phyloP scores from a whole-genome alignment of 129 eudicot species.

The Oenanthe sinensis region DNA sequence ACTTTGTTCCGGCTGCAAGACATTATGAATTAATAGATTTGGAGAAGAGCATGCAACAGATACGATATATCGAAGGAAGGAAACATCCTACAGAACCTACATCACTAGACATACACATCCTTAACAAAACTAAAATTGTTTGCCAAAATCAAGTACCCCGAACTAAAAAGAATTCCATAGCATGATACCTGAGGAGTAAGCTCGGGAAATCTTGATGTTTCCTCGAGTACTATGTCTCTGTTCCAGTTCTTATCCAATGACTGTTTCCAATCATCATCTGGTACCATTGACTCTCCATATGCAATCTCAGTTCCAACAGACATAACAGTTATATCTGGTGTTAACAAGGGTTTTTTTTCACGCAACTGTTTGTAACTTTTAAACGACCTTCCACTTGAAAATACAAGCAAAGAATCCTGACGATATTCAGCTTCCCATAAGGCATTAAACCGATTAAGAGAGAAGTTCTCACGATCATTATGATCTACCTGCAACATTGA shows the following conservation, averaged over 20 bases:
- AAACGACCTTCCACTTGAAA: conserved; percentile 28
- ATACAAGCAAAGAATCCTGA: conserved; percentile 26
- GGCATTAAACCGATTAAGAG: conserved; percentile 25
- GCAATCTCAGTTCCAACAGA: conserved; percentile 35
- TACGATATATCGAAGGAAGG: background rate
- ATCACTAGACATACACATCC: background rate
- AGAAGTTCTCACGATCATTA: conserved; percentile 20
- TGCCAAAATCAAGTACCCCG: background rate
- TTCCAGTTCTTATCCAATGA: conserved; percentile 24
- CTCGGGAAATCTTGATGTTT: conserved; percentile 26
- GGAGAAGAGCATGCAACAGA: background rate
- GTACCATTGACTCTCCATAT: conserved; percentile 17
- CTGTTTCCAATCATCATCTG: conserved; percentile 20
- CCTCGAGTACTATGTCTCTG: conserved; percentile 19
- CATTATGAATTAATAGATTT: background rate
- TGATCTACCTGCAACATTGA: conserved; percentile 23
- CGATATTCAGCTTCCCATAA: conserved; percentile 31
- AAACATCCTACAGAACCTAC: background rate
- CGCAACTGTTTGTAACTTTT: conserved; percentile 17
- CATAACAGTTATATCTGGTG: conserved; percentile 27
- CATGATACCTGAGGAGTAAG: conserved; percentile 22
- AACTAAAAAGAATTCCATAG: background rate
- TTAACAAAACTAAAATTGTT: background rate
- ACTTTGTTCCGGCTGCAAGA: conserved; percentile 15
- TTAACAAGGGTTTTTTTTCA: conserved; percentile 23